Evolutionary conservation across 805 yeast species (phyloP).

Genomic region (Barnettozyma sucrosica): DNA sequence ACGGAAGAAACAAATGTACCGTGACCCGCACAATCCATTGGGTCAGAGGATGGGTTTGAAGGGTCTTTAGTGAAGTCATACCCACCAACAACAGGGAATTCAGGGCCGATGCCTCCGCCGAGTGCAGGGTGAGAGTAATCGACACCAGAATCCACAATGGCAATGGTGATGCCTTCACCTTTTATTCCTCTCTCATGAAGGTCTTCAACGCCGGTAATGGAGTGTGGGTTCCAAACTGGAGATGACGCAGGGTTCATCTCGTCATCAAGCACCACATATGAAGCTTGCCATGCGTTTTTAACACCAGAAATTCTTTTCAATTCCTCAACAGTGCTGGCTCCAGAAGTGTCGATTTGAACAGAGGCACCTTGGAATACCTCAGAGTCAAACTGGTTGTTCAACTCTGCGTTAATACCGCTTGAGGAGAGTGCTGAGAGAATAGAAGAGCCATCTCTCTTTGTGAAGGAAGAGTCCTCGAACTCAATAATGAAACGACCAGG

Average conservation of each 20-base stretch:
- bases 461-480: slow-evolving; percentile 7
- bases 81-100: slow-evolving; percentile 13
- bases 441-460: slow-evolving; percentile 8
- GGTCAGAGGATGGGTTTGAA: slow-evolving; percentile 9
- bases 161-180: slow-evolving; percentile 9
- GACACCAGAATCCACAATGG: slow-evolving; percentile 12
- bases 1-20: slow-evolving; percentile 18
- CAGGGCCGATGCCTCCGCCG: slow-evolving; percentile 11
- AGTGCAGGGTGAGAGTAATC: slow-evolving; percentile 8
- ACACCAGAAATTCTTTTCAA: slow-evolving; percentile 7
- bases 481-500: slow-evolving; percentile 15
- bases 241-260: slow-evolving; percentile 2
- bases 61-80: slow-evolving; percentile 10
- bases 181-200: slow-evolving; percentile 5
- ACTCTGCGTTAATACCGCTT: slow-evolving; percentile 8
- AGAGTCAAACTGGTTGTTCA: slow-evolving; percentile 11
- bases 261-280: slow-evolving; percentile 9
- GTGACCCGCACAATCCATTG: slow-evolving; percentile 17
- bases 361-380: slow-evolving; percentile 15
- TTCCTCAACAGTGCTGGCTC: slow-evolving; percentile 8
- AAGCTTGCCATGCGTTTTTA: slow-evolving; percentile 14
- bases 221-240: slow-evolving; percentile 8
- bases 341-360: slow-evolving; percentile 4
- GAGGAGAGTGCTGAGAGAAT: slow-evolving; percentile 1
- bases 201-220: slow-evolving; percentile 7